Percentiles rank a stretch among this genome's conserved stretches.
These are phyloP conservation scores for Collybia nuda DNA, from an alignment of 768 basidiomycete genomes.

Conservation along the genomic window DNA sequence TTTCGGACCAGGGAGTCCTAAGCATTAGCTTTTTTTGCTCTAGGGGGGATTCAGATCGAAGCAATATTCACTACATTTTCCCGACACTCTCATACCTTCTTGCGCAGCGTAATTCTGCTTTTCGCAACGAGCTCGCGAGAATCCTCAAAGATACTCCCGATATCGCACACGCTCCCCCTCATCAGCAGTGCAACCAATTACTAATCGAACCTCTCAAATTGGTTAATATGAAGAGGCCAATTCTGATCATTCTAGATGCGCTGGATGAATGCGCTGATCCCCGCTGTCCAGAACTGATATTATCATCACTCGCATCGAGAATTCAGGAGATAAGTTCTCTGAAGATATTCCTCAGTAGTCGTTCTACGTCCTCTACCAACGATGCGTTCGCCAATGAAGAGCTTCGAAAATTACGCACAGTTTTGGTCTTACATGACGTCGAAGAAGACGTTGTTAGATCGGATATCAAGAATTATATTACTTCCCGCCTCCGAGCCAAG, in stretches of 20 bases:
- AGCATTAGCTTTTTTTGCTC: slow-evolving; percentile 30
- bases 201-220: slow-evolving; percentile 17
- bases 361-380: slow-evolving; percentile 13
- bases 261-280: slow-evolving; percentile 17
- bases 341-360: slow-evolving; percentile 19
- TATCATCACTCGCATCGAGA: slow-evolving; percentile 7
- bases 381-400: slow-evolving; percentile 9
- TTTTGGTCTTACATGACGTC: slow-evolving; percentile 22
- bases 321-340: slow-evolving; percentile 12
- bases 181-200: slow-evolving; percentile 18
- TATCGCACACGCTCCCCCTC: slow-evolving; percentile 11
- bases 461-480: slow-evolving; percentile 17
- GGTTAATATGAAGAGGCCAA: slow-evolving; percentile 8
- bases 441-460: slow-evolving; percentile 13
- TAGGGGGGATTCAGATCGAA: slow-evolving; percentile 18
- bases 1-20: slow-evolving; percentile 1
- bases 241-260: slow-evolving; percentile 25
- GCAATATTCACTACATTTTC: slow-evolving; percentile 20
- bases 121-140: slow-evolving; percentile 12
- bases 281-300: slow-evolving; percentile 7
- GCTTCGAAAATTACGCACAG: slow-evolving; percentile 4
- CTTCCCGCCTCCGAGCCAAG: slow-evolving; percentile 2
- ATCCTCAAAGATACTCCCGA: slow-evolving; percentile 17
- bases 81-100: slow-evolving; percentile 23
- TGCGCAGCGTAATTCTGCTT: slow-evolving; percentile 12